These are phyloP conservation scores for Nemophila menziesii DNA, from an alignment of 257 asterid species.

Conservation along the genomic window DNA sequence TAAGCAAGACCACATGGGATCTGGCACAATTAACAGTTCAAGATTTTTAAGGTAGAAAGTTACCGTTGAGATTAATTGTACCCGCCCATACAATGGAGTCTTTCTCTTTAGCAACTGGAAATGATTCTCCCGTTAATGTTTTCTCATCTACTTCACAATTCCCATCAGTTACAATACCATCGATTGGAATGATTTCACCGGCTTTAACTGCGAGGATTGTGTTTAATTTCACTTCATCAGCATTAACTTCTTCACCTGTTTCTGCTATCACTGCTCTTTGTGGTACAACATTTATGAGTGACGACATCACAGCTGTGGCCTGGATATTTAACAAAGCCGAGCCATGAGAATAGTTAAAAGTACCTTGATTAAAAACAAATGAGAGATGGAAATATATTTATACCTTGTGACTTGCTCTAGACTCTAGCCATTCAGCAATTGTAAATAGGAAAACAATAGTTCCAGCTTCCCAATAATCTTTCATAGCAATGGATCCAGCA, in stretches of 20 bases:
- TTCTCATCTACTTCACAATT: conserved; percentile 81
- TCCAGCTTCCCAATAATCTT: conserved; percentile 86
- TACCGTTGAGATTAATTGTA: conserved; percentile 76
- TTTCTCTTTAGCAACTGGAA: conserved; percentile 64
- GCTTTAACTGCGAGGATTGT: conserved; percentile 65
- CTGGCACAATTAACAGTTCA: no score
- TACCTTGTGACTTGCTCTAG: conserved; percentile 84
- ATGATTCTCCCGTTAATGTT: conserved; percentile 72
- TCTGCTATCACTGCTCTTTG: conserved; percentile 68
- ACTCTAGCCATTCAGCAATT: conserved; percentile 77
- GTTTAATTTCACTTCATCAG: conserved; percentile 49
- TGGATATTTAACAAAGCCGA: no score
- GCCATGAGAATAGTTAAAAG: no score
- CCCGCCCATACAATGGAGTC: conserved; percentile 78
- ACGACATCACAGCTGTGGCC: conserved; percentile 66
- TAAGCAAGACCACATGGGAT: no score
- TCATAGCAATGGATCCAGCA: conserved; percentile 58
- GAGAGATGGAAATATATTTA: not conserved
- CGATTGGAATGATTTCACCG: conserved; percentile 71
- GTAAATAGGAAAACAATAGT: conserved; percentile 74
- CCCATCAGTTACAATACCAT: conserved; percentile 69
- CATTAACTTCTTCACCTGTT: conserved; percentile 56
- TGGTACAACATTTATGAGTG: conserved; percentile 63
- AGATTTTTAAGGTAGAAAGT: no score
- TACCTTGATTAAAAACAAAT: no score